Conservation (phyloP, 2,329 filamentous ascomycete genomes). For the Aspergillus pseudoviridinutans region DNA sequence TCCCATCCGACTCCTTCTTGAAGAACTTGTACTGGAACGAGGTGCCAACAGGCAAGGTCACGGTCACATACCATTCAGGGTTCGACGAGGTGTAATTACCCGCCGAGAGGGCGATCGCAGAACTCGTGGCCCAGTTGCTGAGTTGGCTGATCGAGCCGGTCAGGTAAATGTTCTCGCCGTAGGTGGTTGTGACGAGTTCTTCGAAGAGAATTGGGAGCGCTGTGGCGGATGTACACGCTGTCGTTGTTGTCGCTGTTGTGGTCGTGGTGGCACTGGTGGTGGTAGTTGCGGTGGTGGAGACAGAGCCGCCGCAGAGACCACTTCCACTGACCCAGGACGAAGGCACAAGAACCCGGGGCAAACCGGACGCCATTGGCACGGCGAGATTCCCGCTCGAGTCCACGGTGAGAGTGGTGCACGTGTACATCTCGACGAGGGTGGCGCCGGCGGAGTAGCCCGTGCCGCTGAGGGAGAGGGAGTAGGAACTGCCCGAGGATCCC, state of each 20-base stretch:
- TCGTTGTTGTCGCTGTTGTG: constrained; percentile 2
- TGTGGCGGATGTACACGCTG: constrained; percentile 23
- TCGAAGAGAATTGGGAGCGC: constrained; percentile 61
- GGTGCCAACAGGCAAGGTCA: constrained; percentile 55
- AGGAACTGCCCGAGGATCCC: constrained; percentile 24
- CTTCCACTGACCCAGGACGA: constrained; percentile 10
- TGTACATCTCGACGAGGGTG: constrained; percentile 24
- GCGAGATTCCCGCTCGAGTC: constrained; percentile 43
- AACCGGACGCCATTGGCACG: constrained; percentile 41
- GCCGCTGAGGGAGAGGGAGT: constrained; percentile 19
- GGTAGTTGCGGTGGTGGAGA: constrained; percentile 1
- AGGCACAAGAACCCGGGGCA: constrained; percentile 36
- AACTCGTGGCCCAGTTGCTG: constrained; percentile 58
- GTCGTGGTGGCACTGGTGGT: constrained; percentile 5
- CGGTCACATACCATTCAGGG: constrained; percentile 57
- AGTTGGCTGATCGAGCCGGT: constrained; percentile 57
- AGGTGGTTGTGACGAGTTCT: constrained; percentile 53
- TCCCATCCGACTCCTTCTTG: constrained; percentile 48
- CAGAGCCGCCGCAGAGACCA: constrained; percentile 8
- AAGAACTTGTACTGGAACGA: constrained; percentile 67
- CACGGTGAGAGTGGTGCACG: constrained; percentile 43
- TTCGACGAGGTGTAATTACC: constrained; percentile 56
- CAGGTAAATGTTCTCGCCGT: constrained; percentile 63
- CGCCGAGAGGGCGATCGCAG: constrained; percentile 56
- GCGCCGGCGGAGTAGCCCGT: constrained; percentile 20